Percentiles rank a stretch among this genome's conserved stretches.
Conservation (phyloP, 805 yeast species). For the Peterozyma toletana region DNA sequence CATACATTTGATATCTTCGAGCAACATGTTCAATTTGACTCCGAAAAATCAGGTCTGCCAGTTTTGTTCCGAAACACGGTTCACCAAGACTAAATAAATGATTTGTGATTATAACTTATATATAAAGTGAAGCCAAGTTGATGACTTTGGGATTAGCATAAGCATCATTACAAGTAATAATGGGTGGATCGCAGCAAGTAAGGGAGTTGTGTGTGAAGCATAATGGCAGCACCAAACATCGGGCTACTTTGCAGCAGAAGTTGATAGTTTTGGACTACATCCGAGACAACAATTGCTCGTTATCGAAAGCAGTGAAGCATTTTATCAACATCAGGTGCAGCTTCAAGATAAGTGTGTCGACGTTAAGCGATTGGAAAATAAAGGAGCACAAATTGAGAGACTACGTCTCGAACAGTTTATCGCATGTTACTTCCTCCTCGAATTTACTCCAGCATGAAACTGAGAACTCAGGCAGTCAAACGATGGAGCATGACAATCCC, state of each 20-base stretch:
- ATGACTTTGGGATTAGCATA: background rate
- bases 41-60: too few species aligned
- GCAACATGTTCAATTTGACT: too few species aligned
- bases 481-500: background rate
- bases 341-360: conserved; percentile 7
- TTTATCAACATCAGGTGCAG: conserved; percentile 3
- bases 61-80: too few species aligned
- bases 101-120: background rate
- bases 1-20: too few species aligned
- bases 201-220: conserved; percentile 3
- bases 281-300: background rate
- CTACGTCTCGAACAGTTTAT: background rate
- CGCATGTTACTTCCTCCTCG: background rate
- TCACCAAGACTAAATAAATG: too few species aligned
- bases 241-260: conserved; percentile 8
- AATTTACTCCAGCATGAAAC: background rate
- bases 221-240: background rate
- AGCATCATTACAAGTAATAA: background rate
- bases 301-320: conserved; percentile 5
- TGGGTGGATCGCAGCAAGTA: background rate
- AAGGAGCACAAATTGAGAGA: conserved; percentile 2
- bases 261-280: conserved; percentile 8
- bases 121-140: background rate
- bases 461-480: background rate
- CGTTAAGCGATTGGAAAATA: conserved; percentile 7